A percentile compares a stretch with the other conserved stretches of the same genome.
phyloP scores from a whole-genome alignment of 108 stramenopile genomes.

The Mediolabrus comicus region DNA sequence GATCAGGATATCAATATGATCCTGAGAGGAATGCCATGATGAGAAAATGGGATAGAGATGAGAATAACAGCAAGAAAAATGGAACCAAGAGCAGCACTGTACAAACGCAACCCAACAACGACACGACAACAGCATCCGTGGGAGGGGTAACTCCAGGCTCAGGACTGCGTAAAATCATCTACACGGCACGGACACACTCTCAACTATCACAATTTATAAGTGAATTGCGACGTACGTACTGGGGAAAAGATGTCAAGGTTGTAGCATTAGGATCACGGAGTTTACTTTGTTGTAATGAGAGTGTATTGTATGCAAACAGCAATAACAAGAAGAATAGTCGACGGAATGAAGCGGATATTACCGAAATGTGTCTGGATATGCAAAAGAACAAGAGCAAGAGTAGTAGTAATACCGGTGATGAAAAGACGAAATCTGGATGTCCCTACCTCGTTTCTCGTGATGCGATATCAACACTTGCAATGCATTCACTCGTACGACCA shows the following conservation, averaged over 20 bases:
- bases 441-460: constrained; percentile 59
- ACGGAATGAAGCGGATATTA: constrained; percentile 71
- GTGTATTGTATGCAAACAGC: constrained; percentile 39
- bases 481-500: constrained; percentile 76
- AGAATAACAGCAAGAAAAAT: background rate
- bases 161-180: constrained; percentile 77
- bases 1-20: constrained; percentile 44
- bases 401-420: background rate
- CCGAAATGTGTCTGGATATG: constrained; percentile 92
- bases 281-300: constrained; percentile 79
- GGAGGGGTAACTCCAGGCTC: constrained; percentile 51
- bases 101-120: background rate
- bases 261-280: constrained; percentile 88
- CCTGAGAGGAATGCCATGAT: constrained; percentile 22
- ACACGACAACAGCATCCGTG: constrained; percentile 12
- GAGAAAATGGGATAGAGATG: background rate
- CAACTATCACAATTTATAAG: constrained; percentile 95
- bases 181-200: constrained; percentile 94
- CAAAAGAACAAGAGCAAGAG: constrained; percentile 57
- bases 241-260: constrained; percentile 64
- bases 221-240: constrained; percentile 79
- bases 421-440: constrained; percentile 44
- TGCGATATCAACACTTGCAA: constrained; percentile 70
- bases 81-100: background rate
- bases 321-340: constrained; percentile 5